Conservation (phyloP, 176 grass and related monocot species). For the Metroxylon sagu region DNA sequence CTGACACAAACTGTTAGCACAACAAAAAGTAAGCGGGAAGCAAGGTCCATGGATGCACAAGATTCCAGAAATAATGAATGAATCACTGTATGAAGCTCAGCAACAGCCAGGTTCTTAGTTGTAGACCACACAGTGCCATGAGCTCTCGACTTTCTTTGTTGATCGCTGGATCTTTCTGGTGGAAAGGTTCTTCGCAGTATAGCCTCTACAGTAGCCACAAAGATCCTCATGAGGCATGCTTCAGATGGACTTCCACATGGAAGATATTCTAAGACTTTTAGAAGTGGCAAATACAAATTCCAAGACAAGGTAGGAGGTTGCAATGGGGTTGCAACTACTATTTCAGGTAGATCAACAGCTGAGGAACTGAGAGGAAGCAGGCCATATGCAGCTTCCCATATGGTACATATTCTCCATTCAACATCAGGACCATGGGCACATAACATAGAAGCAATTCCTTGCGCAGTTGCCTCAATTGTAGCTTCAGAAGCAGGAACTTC, state of each 20-base stretch:
- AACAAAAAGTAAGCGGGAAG: slow-evolving; percentile 85
- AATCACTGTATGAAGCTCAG: slow-evolving; percentile 96
- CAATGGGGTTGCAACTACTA: slow-evolving; percentile 82
- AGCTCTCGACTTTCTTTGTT: slow-evolving; percentile 53
- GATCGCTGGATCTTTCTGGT: slow-evolving; percentile 39
- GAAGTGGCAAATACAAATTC: slow-evolving; percentile 80
- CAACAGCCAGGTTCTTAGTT: slow-evolving; percentile 76
- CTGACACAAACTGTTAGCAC: slow-evolving; percentile 87
- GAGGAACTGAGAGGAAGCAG: slow-evolving; percentile 92
- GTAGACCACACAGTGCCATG: slow-evolving; percentile 38
- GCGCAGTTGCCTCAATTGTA: slow-evolving; percentile 91
- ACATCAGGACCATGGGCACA: slow-evolving; percentile 99
- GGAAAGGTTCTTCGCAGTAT: slow-evolving; percentile 93
- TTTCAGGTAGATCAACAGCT: slow-evolving; percentile 93
- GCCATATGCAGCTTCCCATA: slow-evolving; percentile 99
- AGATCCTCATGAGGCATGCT: slow-evolving; percentile 97
- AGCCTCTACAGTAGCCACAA: slow-evolving; percentile 98
- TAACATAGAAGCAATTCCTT: slow-evolving; percentile 96
- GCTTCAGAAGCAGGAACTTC: slow-evolving; percentile 82
- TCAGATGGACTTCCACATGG: slow-evolving; percentile 95
- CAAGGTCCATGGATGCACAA: slow-evolving; percentile 90
- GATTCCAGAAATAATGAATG: slow-evolving; percentile 97
- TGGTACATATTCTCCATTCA: slow-evolving; percentile 99
- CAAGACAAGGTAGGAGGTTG: slow-evolving; percentile 96
- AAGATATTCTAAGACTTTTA: slow-evolving; percentile 94